These are phyloP conservation scores for Aspergillus felis DNA, from an alignment of 2,329 filamentous ascomycete genomes.

Conservation along the genomic window DNA sequence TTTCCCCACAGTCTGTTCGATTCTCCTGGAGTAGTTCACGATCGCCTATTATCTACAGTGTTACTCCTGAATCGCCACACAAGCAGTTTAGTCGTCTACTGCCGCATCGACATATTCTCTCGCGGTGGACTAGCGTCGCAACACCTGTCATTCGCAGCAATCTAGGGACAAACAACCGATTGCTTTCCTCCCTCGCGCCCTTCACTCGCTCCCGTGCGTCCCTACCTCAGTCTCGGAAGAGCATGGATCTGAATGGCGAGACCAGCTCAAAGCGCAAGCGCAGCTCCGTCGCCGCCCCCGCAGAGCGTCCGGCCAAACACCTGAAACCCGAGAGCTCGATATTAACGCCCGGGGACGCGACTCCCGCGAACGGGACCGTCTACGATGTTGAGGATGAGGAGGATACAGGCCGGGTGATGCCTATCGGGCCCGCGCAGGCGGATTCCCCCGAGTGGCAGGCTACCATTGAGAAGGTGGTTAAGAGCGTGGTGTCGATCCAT, in stretches of 20 bases:
- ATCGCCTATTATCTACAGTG: background rate
- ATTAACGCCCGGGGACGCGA: conserved; percentile 39
- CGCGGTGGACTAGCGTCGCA: conserved; percentile 4
- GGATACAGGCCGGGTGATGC: conserved; percentile 43
- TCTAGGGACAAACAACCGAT: conserved; percentile 11
- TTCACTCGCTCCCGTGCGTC: conserved; percentile 5
- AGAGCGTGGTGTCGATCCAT: conserved; percentile 95
- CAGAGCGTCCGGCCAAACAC: conserved; percentile 54
- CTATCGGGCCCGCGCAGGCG: conserved; percentile 47
- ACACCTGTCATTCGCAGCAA: conserved; percentile 9
- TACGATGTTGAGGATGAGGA: conserved; percentile 45
- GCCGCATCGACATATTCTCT: conserved; percentile 2
- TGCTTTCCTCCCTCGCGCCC: conserved; percentile 7
- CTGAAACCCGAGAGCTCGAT: conserved; percentile 46
- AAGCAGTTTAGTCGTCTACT: background rate
- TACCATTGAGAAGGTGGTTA: conserved; percentile 89
- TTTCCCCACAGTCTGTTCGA: background rate
- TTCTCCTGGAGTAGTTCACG: background rate
- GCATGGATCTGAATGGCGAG: conserved; percentile 50
- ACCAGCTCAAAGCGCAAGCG: conserved; percentile 53
- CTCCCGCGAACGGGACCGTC: conserved; percentile 41
- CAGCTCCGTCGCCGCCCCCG: conserved; percentile 46
- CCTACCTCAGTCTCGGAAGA: conserved; percentile 8
- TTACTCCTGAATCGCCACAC: background rate
- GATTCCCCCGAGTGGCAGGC: conserved; percentile 90